Percentiles rank a stretch among this genome's conserved stretches.
Conservation (phyloP, 1,284 basidiomycete genomes). For the Amylostereum areolatum region DNA sequence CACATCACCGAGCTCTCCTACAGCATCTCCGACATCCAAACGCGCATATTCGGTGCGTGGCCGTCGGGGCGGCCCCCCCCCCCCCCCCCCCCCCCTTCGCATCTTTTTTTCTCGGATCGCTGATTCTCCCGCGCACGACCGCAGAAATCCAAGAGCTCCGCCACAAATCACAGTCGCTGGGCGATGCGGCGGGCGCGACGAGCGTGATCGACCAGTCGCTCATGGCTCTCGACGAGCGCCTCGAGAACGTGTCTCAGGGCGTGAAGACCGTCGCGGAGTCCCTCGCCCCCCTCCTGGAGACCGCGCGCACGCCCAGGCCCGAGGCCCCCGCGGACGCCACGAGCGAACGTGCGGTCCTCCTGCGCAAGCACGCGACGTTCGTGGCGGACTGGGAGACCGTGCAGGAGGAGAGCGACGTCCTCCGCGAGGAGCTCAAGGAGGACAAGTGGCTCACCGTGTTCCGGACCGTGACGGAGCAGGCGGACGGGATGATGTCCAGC, state of each 20-base stretch:
- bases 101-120: constrained; percentile 4
- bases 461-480: constrained; percentile 85
- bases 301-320: constrained; percentile 42
- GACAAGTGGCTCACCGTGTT: constrained; percentile 97
- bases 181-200: constrained; percentile 51
- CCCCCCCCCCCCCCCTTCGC: background rate
- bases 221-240: constrained; percentile 70
- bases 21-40: constrained; percentile 78
- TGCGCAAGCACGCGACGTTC: constrained; percentile 67
- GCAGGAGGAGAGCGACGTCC: constrained; percentile 73
- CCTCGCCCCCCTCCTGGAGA: constrained; percentile 50
- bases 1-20: constrained; percentile 80
- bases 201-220: constrained; percentile 75
- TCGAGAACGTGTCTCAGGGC: constrained; percentile 68
- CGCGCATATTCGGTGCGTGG: constrained; percentile 73
- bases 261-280: constrained; percentile 62
- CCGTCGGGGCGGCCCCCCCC: too few species aligned
- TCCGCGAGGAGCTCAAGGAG: constrained; percentile 89
- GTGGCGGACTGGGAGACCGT: constrained; percentile 75
- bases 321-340: constrained; percentile 23
- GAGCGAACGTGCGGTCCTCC: constrained; percentile 45
- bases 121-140: constrained; percentile 5
- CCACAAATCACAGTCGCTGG: constrained; percentile 67
- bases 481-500: constrained; percentile 94
- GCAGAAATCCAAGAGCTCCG: constrained; percentile 81